Evolutionary conservation across 345 rosid species (phyloP), one percentile per base, ranked within the genome.

Genomic region (Litchi chinensis): DNA sequence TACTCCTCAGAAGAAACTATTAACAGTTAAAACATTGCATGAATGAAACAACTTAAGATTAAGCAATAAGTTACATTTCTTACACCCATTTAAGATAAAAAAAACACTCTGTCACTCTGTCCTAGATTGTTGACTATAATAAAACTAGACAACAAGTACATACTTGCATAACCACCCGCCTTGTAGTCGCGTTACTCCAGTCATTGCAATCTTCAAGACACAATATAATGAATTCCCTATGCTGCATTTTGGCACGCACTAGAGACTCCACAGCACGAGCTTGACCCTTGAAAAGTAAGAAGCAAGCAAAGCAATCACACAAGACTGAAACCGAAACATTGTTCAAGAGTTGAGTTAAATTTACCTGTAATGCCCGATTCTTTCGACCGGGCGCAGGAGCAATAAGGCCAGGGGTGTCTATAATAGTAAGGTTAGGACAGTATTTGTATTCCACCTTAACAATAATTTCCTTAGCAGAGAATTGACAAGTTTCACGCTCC

Each of bases 201-300:
- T 95, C 98, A 87, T 92, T 91, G 74, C 92, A 93, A 78, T 95
- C 98, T 84, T 95, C 98, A n/a, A 95, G 98, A 84, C 98, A 93
- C 64, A 93, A 81, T 76, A 95, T 93, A 67, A 95, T 92, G 82
- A 95, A 92, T 83, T 95, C 98, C 65, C 90, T 92, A 84, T 91
- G 98, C 86, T 93, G 98, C 98, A 93, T 95, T 87, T 95, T 95
- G 19, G 94, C 91, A 75, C 97, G 88, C 63, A 95, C 98, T 32
- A 95, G 79, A 15, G 98, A 87, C 86, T 95, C 98, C 78, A 93
- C 97, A 0, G 98, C 97, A 12, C 92, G 93, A 68, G 97, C 98
- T 92, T 95, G 98, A 68, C 83, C 90, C 98, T 95, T 79, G 43
- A 52, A 40, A 40, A 89, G 71, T 37, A 57, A 54, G 56, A 65